Evolutionary conservation across 257 asterid species (phyloP).

Genomic region (Thymus quinquecostatus): DNA sequence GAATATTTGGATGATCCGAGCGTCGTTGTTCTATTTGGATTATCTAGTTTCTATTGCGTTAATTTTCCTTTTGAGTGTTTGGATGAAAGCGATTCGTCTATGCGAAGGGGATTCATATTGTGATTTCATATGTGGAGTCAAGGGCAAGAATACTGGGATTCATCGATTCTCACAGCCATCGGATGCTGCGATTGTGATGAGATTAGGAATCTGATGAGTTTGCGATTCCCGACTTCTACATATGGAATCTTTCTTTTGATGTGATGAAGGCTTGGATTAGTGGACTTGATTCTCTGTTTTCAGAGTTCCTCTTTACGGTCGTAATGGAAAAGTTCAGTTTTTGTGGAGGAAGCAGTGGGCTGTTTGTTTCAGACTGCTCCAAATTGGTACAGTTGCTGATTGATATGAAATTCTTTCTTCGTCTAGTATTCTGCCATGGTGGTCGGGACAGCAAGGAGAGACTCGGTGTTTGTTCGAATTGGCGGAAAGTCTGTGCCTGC

Average conservation of each 20-base stretch:
- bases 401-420: slow-evolving; percentile 20
- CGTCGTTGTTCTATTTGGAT: no score
- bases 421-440: slow-evolving; percentile 39
- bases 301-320: slow-evolving; percentile 2
- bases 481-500: slow-evolving; percentile 28
- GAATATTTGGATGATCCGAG: background rate
- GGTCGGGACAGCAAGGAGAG: slow-evolving; percentile 28
- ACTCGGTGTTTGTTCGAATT: slow-evolving; percentile 24
- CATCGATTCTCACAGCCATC: background rate
- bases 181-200: background rate
- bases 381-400: slow-evolving; percentile 31
- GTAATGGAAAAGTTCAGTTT: slow-evolving; percentile 2
- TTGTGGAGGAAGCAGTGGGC: slow-evolving; percentile 16
- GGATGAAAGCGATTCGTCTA: background rate
- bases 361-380: slow-evolving; percentile 5
- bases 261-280: background rate
- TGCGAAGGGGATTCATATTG: no score
- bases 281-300: background rate
- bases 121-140: slow-evolving; percentile 7
- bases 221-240: background rate
- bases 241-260: background rate
- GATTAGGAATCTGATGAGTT: background rate
- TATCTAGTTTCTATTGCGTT: background rate
- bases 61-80: background rate
- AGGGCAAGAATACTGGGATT: background rate